Conservation (phyloP, 495 filamentous ascomycete genomes). For the Letharia lupina region DNA sequence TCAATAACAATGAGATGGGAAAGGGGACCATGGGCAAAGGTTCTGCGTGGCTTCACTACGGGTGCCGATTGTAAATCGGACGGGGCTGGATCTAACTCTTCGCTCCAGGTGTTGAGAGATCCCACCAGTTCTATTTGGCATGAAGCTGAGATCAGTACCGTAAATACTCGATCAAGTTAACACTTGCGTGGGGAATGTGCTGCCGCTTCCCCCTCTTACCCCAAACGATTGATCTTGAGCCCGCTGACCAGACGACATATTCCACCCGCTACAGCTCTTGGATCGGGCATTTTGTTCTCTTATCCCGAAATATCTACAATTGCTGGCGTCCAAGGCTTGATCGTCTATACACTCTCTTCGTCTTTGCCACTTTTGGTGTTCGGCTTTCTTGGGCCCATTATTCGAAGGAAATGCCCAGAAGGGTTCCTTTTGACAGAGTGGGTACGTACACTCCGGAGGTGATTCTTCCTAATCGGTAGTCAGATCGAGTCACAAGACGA, state of each 20-base stretch:
- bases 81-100: slow-evolving; percentile 40
- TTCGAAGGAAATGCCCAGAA: slow-evolving; percentile 62
- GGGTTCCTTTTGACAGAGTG: slow-evolving; percentile 76
- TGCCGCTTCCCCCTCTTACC: slow-evolving; percentile 54
- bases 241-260: slow-evolving; percentile 29
- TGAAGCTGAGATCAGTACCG: slow-evolving; percentile 83
- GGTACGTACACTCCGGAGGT: slow-evolving; percentile 21
- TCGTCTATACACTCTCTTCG: slow-evolving; percentile 62
- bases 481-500: not conserved
- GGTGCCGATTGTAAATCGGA: slow-evolving; percentile 55
- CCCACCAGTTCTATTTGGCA: slow-evolving; percentile 29
- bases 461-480: not conserved
- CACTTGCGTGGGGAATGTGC: slow-evolving; percentile 90
- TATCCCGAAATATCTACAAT: slow-evolving; percentile 77
- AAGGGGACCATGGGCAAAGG: slow-evolving; percentile 18
- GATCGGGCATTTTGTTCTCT: slow-evolving; percentile 67
- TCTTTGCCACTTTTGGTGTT: slow-evolving; percentile 60
- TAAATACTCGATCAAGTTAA: slow-evolving; percentile 92
- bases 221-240: slow-evolving; percentile 15
- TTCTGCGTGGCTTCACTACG: slow-evolving; percentile 71
- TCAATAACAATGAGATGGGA: slow-evolving; percentile 5
- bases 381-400: slow-evolving; percentile 60
- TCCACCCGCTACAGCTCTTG: slow-evolving; percentile 49
- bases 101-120: slow-evolving; percentile 26
- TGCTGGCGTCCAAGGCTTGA: slow-evolving; percentile 61